Conservation (phyloP, 2,329 filamentous ascomycete genomes). For the Periconia macrospinosa region DNA sequence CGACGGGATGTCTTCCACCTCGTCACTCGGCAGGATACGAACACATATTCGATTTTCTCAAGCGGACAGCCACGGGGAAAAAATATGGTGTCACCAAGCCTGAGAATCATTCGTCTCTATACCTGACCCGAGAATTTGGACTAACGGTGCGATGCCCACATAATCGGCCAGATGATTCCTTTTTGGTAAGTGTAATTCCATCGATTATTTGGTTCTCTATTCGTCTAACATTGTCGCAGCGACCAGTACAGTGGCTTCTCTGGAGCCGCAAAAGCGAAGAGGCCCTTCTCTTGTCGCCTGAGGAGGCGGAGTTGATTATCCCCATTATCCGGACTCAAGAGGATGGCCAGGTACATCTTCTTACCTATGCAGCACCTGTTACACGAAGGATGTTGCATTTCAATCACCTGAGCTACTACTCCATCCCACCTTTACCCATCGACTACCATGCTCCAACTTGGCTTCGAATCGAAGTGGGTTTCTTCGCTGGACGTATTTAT, state of each 20-base stretch:
- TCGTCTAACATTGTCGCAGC: constrained; percentile 9
- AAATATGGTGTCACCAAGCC: constrained; percentile 41
- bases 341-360: constrained; percentile 44
- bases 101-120: constrained; percentile 34
- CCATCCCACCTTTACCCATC: constrained; percentile 51
- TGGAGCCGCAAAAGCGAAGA: constrained; percentile 53
- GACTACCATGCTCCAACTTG: constrained; percentile 52
- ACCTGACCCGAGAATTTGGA: constrained; percentile 52
- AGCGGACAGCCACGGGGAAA: constrained; percentile 40
- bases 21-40: too few relatives aligned
- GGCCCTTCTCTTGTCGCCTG: constrained; percentile 62
- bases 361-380: constrained; percentile 63
- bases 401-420: constrained; percentile 57
- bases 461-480: constrained; percentile 61
- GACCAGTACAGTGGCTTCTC: constrained; percentile 64
- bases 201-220: too few relatives aligned
- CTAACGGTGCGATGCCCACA: constrained; percentile 45
- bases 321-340: constrained; percentile 36
- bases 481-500: constrained; percentile 64
- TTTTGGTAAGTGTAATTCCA: constrained; percentile 28
- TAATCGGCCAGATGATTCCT: constrained; percentile 51
- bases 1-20: too few relatives aligned
- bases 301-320: constrained; percentile 63
- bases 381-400: constrained; percentile 64
- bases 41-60: too few relatives aligned